Base-by-base conservation (phyloP, 2,329 filamentous ascomycete genomes). In the Ophiostoma sp. region DNA sequence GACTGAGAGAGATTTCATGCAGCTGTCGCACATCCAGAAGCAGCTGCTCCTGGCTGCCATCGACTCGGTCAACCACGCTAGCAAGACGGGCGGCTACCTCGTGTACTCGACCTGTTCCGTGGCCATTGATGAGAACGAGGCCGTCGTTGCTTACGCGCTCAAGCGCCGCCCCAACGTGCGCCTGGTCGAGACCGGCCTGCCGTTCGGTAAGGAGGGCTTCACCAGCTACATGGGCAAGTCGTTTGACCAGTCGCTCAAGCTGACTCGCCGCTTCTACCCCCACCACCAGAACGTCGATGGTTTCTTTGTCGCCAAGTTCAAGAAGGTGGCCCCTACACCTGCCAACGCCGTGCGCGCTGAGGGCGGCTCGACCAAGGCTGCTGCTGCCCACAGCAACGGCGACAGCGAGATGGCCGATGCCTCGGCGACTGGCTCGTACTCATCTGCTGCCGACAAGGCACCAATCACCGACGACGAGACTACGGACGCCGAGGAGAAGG, bases 261-360 rank as follows among this genome's bases (percentile, higher is more conserved):
- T 94, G 78, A 94, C 93, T 20, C 85, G 92, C 74, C 85, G 94
- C 70, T 97, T 93, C 83, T 97, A 96, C 81, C 93, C 93, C 0
- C 93, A 97, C 79, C 97, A 97, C 74, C 72, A 74, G 23, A 73
- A 75, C 81, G 93, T 99, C 44, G 95, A 77, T 79, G 95, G 95
- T 74, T 99, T 99, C 88, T 99, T 93, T 79, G 95, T 99, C 72
- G 92, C 93, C 77, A 99, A 99, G 81, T 91, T 99, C 81, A 94
- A 96, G 81, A 99, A 99, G 85, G 87, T 87, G 20, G 94, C 88
- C 0, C 90, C 92, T 3, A 92, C 91, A 57, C 89, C 91, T 1
- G 81, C 84, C 70, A 87, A 86, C 69, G 83, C 85, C 1, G 81
- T 85, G 39, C 71, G 71, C 74, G 66, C 76, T 74, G 71, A 69